Evolutionary conservation across 257 asterid species (phyloP).

Genomic region (Phtheirospermum japonicum): DNA sequence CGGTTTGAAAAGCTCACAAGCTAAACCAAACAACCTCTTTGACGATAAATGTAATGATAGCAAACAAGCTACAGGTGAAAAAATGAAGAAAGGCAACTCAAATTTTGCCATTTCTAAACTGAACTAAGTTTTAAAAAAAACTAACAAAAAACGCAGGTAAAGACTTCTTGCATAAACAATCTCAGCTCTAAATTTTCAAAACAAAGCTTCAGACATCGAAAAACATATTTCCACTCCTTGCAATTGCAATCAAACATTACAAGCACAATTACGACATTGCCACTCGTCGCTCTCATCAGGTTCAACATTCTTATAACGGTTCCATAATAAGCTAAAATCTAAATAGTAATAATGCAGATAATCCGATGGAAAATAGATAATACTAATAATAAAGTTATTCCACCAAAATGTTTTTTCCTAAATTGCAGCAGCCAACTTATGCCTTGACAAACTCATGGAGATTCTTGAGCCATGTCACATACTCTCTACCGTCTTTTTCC

Average conservation of each 20-base stretch:
- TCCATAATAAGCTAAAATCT: conserved; percentile 6
- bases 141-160: too few species aligned
- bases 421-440: conserved; percentile 17
- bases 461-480: conserved; percentile 65
- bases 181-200: not conserved
- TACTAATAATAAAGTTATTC: not conserved
- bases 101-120: too few species aligned
- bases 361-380: conserved; percentile 10
- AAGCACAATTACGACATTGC: conserved; percentile 1
- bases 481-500: conserved; percentile 72
- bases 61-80: too few species aligned
- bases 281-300: conserved; percentile 16
- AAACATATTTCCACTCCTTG: not conserved
- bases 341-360: not conserved
- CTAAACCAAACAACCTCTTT: too few species aligned
- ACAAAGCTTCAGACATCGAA: not conserved
- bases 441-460: conserved; percentile 67
- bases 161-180: too few species aligned
- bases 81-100: too few species aligned
- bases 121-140: too few species aligned
- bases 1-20: too few species aligned
- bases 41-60: too few species aligned
- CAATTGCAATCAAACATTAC: conserved; percentile 9
- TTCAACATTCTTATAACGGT: not conserved
- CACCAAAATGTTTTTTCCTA: not conserved